Evolutionary conservation across 257 asterid genomes (phyloP), one percentile per base, ranked within the genome.

Genomic region (Salvia miltiorrhiza): DNA sequence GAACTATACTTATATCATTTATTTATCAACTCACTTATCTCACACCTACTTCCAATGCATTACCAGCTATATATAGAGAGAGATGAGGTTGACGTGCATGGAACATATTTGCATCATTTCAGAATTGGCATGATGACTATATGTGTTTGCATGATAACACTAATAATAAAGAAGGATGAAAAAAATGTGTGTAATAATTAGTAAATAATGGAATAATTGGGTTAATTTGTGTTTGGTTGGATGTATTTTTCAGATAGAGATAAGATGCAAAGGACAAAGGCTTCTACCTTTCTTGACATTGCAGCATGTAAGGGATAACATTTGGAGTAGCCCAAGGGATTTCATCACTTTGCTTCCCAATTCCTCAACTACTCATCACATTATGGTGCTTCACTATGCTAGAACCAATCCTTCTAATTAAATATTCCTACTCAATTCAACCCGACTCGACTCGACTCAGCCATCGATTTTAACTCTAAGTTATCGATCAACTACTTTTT

Each of bases 251-350:
- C 97, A 93, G 98, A 86, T 93, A 69, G 97, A 93, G 85, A 79
- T 93, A 80, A 82, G 74, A 70, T 93, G 97, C 79, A 93, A 83
- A 84, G 98, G 95, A 45, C 93, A 81, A 76, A 85, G 75, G 67
- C 80, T 93, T 24, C 48, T 23, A 20, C 85, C 95, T 20, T 78
- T 70, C 78, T 80, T 88, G 83, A 86, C 97, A 43, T 71, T 90
- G 88, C 95, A 90, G 81, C 93, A 93, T 63, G 96, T 93, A 64
- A 83, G 97, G 82, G 95, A 93, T 73, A 77, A 73, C 73, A 80
- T 93, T 23, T 90, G 97, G 97, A 85, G 79, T 73, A 75, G 49
- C 49, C 67, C 82, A 69, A 80, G 83, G 52, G 87, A 86, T 65
- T 77, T 74, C 78, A 71, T 87, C 76, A 80, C 86, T 62, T 79